Evolutionary conservation across 2,329 filamentous ascomycete species (phyloP), one percentile per base, ranked within the genome.

Genomic region (Fusarium foetens): DNA sequence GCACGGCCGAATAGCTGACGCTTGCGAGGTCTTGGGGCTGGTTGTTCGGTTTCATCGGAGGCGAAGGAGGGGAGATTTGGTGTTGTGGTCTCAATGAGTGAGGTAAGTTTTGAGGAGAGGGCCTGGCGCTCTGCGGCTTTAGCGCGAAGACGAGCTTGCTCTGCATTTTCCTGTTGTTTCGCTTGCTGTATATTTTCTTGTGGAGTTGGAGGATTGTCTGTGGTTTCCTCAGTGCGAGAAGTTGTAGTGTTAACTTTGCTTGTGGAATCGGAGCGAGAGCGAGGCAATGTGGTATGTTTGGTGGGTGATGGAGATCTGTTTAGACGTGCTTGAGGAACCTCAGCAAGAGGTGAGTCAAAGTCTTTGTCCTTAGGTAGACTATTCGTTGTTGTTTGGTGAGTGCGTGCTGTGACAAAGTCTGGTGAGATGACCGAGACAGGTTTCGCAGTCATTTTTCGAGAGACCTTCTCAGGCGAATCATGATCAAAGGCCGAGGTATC

Each of bases 1-100:
- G 87, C 89, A 16, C 89, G 86, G 9, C 89, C 89, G 6, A 91
- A 81, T 62, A 91, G 86, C 59, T 85, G 83, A 16, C 87, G 85
- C 57, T 84, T 82, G 3, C 84, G 72, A 59, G 80, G 73, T 23
- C 78, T 71, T 58, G 78, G 48, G 21, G 67, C 39, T 39, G 67
- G 51, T 39, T 58, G 63, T 45, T 72, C 67, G 13, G 54, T 63
- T 45, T 68, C 70, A 35, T 73, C 70, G 10, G 70, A 67, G 8
- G 64, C 58, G 23, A 71, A 72, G 17, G 67, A 73, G 23, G 66
- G 63, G 35, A 68, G 29, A 58, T 53, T 65, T 25, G 75, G 63
- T 6, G 70, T 71, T 29, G 75, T 66, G 1, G 79, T 79, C 57
- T 82, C 81, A 23, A 86, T 80, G n/a, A 86, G 80, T 31, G 78